Base-by-base conservation (phyloP, 148 eudicot genomes). In the Persicaria tinctoria region DNA sequence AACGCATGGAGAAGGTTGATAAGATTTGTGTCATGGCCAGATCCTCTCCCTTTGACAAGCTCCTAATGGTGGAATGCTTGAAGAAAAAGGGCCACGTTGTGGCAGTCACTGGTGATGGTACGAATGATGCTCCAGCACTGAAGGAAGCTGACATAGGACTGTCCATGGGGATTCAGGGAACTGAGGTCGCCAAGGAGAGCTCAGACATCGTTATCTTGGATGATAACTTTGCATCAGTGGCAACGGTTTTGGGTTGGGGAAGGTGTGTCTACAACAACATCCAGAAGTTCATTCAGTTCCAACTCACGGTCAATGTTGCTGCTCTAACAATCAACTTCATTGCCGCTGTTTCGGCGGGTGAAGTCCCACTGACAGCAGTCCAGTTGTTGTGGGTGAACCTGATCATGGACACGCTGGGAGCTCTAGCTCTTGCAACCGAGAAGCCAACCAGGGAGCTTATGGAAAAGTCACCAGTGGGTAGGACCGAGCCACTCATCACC, bases 241-340 rank as follows among this genome's bases (percentile, higher is more conserved):
- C 78, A 16, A 81, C 80, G 2, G 80, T 81, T 47, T 51, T 81
- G 68, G 47, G 66, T 7, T 81, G 83, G 83, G 83, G 83, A 0
- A 70, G 83, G 46, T 81, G 83, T 45, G 83, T 81, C 5, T 81
- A 81, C 78, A 78, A 70, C 80, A 81, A 81, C 78, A 81, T 81
- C 46, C 83, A 81, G 74, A 81, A 81, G 47, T 81, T 81, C 76
- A 81, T 81, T 11, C 83, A 78, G 17, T 81, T 81, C 16, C 83
- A 81, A 23, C 76, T 81, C 41, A 78, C 80, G 6, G 80, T 81
- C 8, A 81, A 81, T 54, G 74, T 81, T 6, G 84, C 84, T 10
- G 84, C 84, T 2, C 57, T 81, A 10, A 57, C 80, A 5, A 81
- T 81, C 79, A 81, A 81, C 48, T 81, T 81, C 32, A 76, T 81